Percentiles rank a stretch among this genome's conserved stretches.
phyloP scores from a whole-genome alignment of 1,284 basidiomycete species.

The Leccinum pachyderme region DNA sequence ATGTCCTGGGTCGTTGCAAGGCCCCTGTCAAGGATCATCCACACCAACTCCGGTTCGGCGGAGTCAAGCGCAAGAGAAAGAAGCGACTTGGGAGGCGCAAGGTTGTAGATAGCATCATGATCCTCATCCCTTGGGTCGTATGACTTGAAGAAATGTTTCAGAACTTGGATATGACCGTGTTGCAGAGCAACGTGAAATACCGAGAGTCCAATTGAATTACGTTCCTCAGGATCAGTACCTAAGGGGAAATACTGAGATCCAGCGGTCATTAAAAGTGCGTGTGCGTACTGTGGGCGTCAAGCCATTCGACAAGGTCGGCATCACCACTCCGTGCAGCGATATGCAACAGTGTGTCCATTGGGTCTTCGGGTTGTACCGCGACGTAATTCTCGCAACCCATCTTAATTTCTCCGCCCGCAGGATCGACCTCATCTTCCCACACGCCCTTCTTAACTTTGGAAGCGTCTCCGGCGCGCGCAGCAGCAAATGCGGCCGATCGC shows the following conservation, averaged over 20 bases:
- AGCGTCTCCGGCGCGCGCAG: slow-evolving; percentile 53
- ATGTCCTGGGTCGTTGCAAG: slow-evolving; percentile 50
- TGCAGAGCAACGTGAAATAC: slow-evolving; percentile 66
- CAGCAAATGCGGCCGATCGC: slow-evolving; percentile 60
- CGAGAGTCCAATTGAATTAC: slow-evolving; percentile 53
- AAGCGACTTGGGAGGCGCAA: slow-evolving; percentile 40
- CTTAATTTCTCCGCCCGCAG: slow-evolving; percentile 65
- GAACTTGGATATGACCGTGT: slow-evolving; percentile 46
- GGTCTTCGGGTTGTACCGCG: slow-evolving; percentile 46
- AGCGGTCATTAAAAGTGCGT: slow-evolving; percentile 22
- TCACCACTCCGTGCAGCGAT: slow-evolving; percentile 58
- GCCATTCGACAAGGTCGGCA: slow-evolving; percentile 59
- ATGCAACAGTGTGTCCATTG: slow-evolving; percentile 65
- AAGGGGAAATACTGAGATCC: slow-evolving; percentile 15
- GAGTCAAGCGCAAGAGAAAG: slow-evolving; percentile 59
- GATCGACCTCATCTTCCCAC: slow-evolving; percentile 68
- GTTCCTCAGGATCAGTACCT: slow-evolving; percentile 73
- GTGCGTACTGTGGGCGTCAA: slow-evolving; percentile 62
- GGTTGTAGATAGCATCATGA: slow-evolving; percentile 45
- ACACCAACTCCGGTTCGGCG: slow-evolving; percentile 57
- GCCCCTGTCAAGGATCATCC: slow-evolving; percentile 58
- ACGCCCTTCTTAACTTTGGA: slow-evolving; percentile 58
- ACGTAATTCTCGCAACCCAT: slow-evolving; percentile 54
- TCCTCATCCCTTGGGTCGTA: slow-evolving; percentile 52
- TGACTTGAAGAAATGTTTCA: slow-evolving; percentile 56